Percentiles rank a stretch among this genome's conserved stretches.
phyloP scores from a whole-genome alignment of 768 basidiomycete species.

The Tephrocybe rancida region DNA sequence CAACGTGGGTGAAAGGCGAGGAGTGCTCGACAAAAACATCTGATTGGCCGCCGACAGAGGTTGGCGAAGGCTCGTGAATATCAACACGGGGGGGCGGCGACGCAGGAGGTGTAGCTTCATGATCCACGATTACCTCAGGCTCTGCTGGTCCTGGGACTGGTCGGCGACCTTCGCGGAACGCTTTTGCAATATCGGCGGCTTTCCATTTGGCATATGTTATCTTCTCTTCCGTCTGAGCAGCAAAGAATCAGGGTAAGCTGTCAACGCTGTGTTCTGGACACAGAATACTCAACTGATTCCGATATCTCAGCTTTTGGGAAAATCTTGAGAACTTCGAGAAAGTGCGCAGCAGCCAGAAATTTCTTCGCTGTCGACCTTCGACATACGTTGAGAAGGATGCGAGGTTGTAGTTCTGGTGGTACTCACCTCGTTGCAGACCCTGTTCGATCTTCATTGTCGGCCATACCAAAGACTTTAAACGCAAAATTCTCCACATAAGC shows the following conservation, averaged over 20 bases:
- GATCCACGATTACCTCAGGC: constrained; percentile 29
- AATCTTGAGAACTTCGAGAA: constrained; percentile 84
- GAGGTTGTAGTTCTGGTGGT: background rate
- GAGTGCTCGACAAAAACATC: constrained; percentile 30
- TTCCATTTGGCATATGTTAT: constrained; percentile 97
- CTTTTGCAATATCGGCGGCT: constrained; percentile 92
- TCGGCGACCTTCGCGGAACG: constrained; percentile 88
- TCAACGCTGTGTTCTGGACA: background rate
- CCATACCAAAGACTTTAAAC: constrained; percentile 80
- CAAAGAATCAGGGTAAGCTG: background rate
- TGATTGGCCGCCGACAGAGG: constrained; percentile 23
- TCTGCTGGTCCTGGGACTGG: constrained; percentile 81
- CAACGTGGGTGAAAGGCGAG: constrained; percentile 26
- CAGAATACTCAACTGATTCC: constrained; percentile 50
- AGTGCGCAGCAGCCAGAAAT: constrained; percentile 93
- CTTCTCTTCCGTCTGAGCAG: constrained; percentile 90
- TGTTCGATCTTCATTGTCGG: constrained; percentile 89
- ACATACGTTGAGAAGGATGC: constrained; percentile 5
- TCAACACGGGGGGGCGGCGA: constrained; percentile 4
- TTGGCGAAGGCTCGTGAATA: constrained; percentile 22
- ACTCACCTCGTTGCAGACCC: constrained; percentile 75
- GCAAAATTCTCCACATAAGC: constrained; percentile 97
- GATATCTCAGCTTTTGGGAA: constrained; percentile 65
- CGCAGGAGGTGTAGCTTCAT: constrained; percentile 13
- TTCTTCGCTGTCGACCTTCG: constrained; percentile 87